Evolutionary conservation across 1,139 yeast species (phyloP), one percentile per base, ranked within the genome.

Genomic region (Yamadazyma oceani): DNA sequence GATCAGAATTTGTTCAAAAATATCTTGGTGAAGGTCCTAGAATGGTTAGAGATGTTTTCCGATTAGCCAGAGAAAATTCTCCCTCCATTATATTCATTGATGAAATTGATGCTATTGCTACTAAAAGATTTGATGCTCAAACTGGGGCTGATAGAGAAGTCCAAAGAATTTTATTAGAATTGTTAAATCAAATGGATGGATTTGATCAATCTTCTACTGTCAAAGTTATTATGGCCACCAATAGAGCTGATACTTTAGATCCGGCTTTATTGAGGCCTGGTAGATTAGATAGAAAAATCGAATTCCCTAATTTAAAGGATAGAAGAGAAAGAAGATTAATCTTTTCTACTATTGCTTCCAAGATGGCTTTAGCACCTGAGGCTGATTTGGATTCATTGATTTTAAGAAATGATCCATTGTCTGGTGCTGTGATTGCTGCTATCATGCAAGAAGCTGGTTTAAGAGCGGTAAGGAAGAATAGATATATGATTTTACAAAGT

Each of bases 361-460:
- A 86, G 57, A 94, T 94, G 99, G 86, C 97, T 2, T 75, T 94
- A 49, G 96, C 98, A 4, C 98, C 98, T 21, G 99, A 94, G 64
- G 96, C 82, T 38, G 99, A 94, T 60, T 76, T 94, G 55, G 98
- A 94, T 65, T 85, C 97, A 17, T 77, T 94, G 51, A 92, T 94
- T 53, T 81, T 89, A 54, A 85, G 98, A 64, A 94, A 94, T 59
- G 98, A 92, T 60, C 96, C 98, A 31, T 74, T 94, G 45, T 86
- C 96, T 29, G 99, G 99, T 55, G 98, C 99, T 6, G 80, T 90
- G 43, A 94, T 94, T 59, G 97, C 98, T 23, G 98, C 98, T 19
- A 92, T 94, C 52, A 92, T 94, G 98, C 98, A 94, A 75, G 99
- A 94, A 67, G 99, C 99, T 21, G 99, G 99, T 49, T 76, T 94